These are phyloP conservation scores for Orbilia javanica DNA, from an alignment of 2,329 filamentous ascomycete genomes.

Conservation along the genomic window DNA sequence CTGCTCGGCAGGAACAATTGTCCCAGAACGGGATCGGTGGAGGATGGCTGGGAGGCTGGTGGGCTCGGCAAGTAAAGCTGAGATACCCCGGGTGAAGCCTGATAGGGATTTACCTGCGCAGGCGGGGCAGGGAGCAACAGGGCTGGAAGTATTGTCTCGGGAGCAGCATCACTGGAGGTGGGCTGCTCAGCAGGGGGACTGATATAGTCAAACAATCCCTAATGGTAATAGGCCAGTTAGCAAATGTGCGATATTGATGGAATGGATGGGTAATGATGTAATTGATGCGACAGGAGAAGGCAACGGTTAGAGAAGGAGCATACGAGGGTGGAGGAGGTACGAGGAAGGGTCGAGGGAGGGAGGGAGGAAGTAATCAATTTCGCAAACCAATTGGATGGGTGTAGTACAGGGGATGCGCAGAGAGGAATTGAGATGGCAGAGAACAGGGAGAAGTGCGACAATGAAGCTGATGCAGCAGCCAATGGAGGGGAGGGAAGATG, in stretches of 20 bases:
- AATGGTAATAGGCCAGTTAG: neutral
- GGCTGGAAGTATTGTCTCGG: neutral
- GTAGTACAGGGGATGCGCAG: neutral
- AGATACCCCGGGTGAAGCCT: neutral
- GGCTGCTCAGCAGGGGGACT: neutral
- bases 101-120: neutral
- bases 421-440: neutral
- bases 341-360: neutral
- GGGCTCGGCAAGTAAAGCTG: slow-evolving; percentile 28
- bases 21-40: neutral
- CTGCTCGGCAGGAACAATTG: slow-evolving; percentile 10
- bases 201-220: neutral
- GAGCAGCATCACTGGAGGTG: neutral
- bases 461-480: neutral
- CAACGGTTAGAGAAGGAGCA: neutral
- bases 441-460: neutral
- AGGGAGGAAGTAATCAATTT: neutral
- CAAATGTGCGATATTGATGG: neutral
- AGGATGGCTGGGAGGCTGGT: neutral
- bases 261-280: too few species aligned
- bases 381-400: neutral
- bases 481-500: neutral
- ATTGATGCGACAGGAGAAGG: neutral
- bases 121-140: slow-evolving; percentile 20
- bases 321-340: neutral